Evolutionary conservation across 345 rosid genomes (phyloP).

Genomic region (Erucastrum elatum): DNA sequence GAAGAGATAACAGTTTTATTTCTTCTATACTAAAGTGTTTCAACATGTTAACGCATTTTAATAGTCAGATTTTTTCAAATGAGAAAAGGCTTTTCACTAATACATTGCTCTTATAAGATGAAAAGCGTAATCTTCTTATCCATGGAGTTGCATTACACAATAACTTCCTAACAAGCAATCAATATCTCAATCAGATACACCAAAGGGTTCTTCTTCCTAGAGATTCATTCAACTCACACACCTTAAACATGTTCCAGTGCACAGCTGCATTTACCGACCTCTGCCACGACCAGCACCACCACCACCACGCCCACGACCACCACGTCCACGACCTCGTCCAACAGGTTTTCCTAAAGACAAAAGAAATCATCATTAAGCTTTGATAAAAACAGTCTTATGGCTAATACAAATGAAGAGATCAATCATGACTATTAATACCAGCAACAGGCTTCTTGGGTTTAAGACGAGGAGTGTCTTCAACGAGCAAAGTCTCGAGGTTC

Average conservation of each 20-base stretch:
- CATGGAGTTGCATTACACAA: slow-evolving; percentile 6
- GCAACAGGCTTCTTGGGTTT: slow-evolving; percentile 96
- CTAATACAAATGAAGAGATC: slow-evolving; percentile 37
- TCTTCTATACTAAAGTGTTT: background rate
- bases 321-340: slow-evolving; percentile 90
- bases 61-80: slow-evolving; percentile 24
- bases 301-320: slow-evolving; percentile 74
- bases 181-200: background rate
- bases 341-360: slow-evolving; percentile 59
- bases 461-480: slow-evolving; percentile 92
- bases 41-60: slow-evolving; percentile 7
- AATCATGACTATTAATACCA: slow-evolving; percentile 45
- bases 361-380: background rate
- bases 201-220: no score
- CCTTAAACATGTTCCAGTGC: background rate
- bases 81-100: background rate
- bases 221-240: background rate
- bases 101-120: slow-evolving; percentile 18
- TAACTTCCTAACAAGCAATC: background rate
- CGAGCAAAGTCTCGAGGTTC: slow-evolving; percentile 91
- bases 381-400: background rate
- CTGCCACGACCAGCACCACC: slow-evolving; percentile 71
- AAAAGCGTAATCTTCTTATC: slow-evolving; percentile 23
- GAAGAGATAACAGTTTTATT: background rate
- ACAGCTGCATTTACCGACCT: slow-evolving; percentile 56